Percentiles rank a stretch among this genome's conserved stretches.
These are phyloP conservation scores for Sporisorium iseilematis-ciliati DNA, from an alignment of 1,284 basidiomycete species.

Conservation along the genomic window DNA sequence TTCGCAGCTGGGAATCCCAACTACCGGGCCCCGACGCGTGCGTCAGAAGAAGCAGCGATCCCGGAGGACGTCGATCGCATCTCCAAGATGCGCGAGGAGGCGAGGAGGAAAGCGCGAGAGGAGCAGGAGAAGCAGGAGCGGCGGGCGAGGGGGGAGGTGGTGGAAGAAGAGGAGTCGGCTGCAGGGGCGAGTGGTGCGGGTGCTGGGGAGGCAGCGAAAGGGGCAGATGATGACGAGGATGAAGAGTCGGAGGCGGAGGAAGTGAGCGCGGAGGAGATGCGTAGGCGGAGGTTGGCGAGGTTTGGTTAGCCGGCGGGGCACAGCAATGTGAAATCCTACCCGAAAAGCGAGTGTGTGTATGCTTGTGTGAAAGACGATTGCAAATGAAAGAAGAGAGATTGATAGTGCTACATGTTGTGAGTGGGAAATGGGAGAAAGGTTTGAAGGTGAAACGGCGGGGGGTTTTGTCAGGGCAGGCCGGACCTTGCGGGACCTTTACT, in stretches of 20 bases:
- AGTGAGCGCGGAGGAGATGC: conserved; percentile 60
- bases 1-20: conserved; percentile 26
- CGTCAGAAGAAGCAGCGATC: conserved; percentile 26
- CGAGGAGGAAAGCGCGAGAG: conserved; percentile 41
- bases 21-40: background rate
- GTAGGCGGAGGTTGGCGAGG: conserved; percentile 48
- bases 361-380: conserved; percentile 12
- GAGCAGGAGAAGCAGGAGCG: conserved; percentile 43
- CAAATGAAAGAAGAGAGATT: conserved; percentile 8
- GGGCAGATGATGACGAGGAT: conserved; percentile 48
- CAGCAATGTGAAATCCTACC: background rate
- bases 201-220: conserved; percentile 8
- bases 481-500: background rate
- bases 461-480: conserved; percentile 12
- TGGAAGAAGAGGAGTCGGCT: conserved; percentile 17
- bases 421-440: background rate
- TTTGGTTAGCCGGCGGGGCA: conserved; percentile 28
- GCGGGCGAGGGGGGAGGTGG: conserved; percentile 30
- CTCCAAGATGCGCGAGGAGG: conserved; percentile 54
- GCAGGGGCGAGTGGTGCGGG: conserved; percentile 10
- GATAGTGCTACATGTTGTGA: conserved; percentile 32
- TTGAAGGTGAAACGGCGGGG: background rate
- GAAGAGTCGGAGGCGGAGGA: conserved; percentile 50
- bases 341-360: background rate
- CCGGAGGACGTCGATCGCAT: conserved; percentile 60